phyloP scores from a whole-genome alignment of 352 stramenopile species.

The Thalassiosira pacifica region DNA sequence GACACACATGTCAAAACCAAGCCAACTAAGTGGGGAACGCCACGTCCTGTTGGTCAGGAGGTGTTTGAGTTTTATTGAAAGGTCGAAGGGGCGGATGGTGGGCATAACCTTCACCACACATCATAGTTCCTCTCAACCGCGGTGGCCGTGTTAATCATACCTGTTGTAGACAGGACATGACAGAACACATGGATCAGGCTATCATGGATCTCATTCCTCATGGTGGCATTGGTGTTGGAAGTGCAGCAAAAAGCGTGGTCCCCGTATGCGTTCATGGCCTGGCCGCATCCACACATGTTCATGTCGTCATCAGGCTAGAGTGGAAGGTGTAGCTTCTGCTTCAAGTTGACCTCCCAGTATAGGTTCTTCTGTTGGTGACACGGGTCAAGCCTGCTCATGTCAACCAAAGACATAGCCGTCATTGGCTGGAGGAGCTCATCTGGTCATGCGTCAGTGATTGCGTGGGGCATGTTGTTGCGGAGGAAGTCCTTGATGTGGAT shows the following conservation, averaged over 20 bases:
- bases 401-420: neutral
- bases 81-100: neutral
- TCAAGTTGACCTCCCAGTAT: neutral
- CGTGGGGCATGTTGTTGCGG: neutral
- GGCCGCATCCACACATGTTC: neutral
- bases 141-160: neutral
- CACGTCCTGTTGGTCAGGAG: neutral
- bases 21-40: neutral
- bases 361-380: neutral
- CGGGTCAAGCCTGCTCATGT: neutral
- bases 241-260: conserved; percentile 5
- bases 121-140: neutral
- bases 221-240: neutral
- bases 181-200: neutral
- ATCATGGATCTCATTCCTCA: conserved; percentile 3
- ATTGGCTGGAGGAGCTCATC: neutral
- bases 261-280: neutral
- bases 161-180: neutral
- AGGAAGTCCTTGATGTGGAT: neutral
- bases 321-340: neutral
- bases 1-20: conserved; percentile 12
- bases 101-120: neutral
- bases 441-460: neutral
- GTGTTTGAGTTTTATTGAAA: conserved; percentile 17
- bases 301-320: neutral